These are phyloP conservation scores for Secale cereale DNA, from an alignment of 176 grass and related monocot genomes.

Conservation along the genomic window DNA sequence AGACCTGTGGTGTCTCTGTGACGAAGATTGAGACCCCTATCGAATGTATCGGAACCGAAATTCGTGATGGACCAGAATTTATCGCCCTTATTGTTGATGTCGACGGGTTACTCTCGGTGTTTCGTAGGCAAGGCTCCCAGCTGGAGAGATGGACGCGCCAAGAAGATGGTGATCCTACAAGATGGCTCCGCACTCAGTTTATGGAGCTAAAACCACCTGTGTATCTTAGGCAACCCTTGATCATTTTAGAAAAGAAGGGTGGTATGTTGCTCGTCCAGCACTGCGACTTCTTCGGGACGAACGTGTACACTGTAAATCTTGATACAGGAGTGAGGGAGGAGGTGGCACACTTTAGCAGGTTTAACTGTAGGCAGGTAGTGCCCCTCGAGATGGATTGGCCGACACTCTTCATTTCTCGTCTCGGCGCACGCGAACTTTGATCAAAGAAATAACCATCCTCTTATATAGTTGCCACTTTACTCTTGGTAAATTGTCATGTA, in stretches of 20 bases:
- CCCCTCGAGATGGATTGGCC: neutral
- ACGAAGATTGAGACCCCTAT: neutral
- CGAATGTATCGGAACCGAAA: too few species aligned
- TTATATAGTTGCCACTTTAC: too few species aligned
- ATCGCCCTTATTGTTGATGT: neutral
- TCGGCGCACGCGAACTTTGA: neutral
- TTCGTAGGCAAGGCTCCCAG: neutral
- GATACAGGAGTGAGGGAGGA: neutral
- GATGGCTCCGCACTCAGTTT: neutral
- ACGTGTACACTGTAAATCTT: neutral
- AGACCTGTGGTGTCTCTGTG: neutral
- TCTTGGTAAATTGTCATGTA: too few species aligned
- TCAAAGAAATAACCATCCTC: neutral
- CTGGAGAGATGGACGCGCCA: neutral
- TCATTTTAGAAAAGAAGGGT: neutral
- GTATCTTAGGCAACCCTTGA: neutral
- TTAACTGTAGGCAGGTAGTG: neutral
- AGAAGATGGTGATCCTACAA: neutral
- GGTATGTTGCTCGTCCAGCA: neutral
- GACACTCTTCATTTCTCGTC: neutral
- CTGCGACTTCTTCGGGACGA: neutral
- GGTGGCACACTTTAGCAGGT: neutral
- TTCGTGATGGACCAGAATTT: neutral
- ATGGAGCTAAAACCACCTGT: neutral
- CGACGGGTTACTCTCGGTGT: neutral